A percentile compares a stretch with the other conserved stretches of the same genome.
phyloP scores from a whole-genome alignment of 2,329 filamentous ascomycete species.

The Lecanosticta acicola region DNA sequence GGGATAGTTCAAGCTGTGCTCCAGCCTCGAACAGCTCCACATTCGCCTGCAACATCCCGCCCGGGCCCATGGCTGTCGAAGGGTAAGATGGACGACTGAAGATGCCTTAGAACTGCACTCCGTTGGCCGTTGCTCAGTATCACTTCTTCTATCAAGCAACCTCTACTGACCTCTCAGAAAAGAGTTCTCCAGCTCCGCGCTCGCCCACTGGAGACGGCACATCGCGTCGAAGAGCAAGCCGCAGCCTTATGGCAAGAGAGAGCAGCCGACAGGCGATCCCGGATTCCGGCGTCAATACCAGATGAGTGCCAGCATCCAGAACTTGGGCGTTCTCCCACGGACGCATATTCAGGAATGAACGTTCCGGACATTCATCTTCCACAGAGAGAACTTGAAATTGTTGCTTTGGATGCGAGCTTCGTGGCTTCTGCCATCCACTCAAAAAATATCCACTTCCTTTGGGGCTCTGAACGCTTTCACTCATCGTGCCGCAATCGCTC shows the following conservation, averaged over 20 bases:
- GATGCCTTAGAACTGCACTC: too few species aligned
- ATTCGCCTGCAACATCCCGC: too few species aligned
- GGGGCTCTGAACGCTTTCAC: slow-evolving; percentile 51
- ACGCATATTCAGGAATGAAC: neutral
- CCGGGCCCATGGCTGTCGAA: too few species aligned
- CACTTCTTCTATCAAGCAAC: too few species aligned
- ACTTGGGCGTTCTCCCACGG: neutral
- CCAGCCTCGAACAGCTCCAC: too few species aligned
- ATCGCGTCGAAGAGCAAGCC: too few species aligned
- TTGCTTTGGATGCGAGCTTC: slow-evolving; percentile 30
- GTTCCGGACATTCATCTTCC: slow-evolving; percentile 29
- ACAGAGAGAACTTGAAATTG: slow-evolving; percentile 47
- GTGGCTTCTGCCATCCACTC: slow-evolving; percentile 31
- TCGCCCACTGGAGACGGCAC: too few species aligned
- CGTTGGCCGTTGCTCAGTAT: too few species aligned
- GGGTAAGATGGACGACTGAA: too few species aligned
- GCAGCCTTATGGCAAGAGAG: neutral
- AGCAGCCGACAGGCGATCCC: slow-evolving; percentile 1
- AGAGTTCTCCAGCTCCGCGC: too few species aligned
- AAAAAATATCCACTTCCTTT: slow-evolving; percentile 19
- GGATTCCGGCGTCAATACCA: neutral
- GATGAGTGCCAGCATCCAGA: slow-evolving; percentile 1
- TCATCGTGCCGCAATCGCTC: slow-evolving; percentile 50
- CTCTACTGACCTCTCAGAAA: too few species aligned
- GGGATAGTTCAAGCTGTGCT: too few species aligned